Base-by-base conservation (phyloP, 192 early-diverging fungal species). In the Backusella sp. region DNA sequence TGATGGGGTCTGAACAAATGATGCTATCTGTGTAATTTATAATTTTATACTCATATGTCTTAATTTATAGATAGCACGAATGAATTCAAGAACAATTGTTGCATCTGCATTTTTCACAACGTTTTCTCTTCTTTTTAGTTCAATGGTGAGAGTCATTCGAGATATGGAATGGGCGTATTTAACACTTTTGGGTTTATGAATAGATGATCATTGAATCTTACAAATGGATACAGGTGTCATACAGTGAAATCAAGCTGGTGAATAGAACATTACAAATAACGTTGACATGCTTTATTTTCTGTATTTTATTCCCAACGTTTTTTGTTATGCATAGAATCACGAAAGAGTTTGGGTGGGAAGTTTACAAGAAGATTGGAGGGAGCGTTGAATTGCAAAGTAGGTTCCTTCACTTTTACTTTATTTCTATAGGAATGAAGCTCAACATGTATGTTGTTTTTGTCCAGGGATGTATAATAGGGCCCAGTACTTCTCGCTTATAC, bases 161-260 rank as follows among this genome's bases (percentile, higher is more conserved):
- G 21, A 21, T 23, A 11, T 26, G 1, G 3, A 21, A 39, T 39
- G 42, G 3, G 15, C 4, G 3, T 4, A 44, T 62, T 28, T 62
- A 62, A 62, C 21, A 12, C 32, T 28, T 62, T 62, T 5, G 9
- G 26, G 9, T 17, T 44, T 44, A 15, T 56, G 17, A 1, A 53
- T 26, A 62, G 56, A 62, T 62, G 56, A 62, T 62, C 12, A 62
- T 62, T 62, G 56, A 62, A 62, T 62, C 56, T 62, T 62, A 62
- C 4, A 23, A 62, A 28, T 62, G 56, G 56, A 62, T 62, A 28
- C 23, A 62, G 8, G 23, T 62, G 3, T 62, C 56, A 26, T 28
- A 62, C 23, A 11, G 26, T 62, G 56, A 28, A 26, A 62, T 62
- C 56, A 62, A 62, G 26, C 7, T 62, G 26, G 56, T 62, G 26